Evolutionary conservation across 129 eudicot genomes (phyloP).

Genomic region (Ambrosia artemisiifolia): DNA sequence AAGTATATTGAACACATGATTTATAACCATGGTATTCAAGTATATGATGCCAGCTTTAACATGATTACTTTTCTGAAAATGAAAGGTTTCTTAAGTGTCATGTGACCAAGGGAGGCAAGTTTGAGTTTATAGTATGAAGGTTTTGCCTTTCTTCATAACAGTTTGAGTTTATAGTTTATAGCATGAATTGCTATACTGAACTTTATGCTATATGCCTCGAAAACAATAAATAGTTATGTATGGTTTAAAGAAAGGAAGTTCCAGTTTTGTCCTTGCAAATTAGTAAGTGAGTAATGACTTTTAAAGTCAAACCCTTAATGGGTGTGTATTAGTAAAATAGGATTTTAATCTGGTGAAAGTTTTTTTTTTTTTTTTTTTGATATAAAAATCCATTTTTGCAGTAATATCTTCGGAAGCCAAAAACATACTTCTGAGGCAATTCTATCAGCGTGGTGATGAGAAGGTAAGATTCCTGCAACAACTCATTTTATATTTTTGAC

Average conservation of each 20-base stretch:
- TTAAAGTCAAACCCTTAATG: neutral
- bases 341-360: neutral
- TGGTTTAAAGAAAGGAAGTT: neutral
- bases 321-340: neutral
- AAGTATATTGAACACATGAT: too few species aligned
- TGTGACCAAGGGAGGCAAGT: neutral
- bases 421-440: conserved; percentile 70
- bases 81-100: neutral
- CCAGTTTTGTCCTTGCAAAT: neutral
- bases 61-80: neutral
- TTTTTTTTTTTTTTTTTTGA: neutral
- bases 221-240: conserved; percentile 4
- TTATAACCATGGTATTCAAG: neutral
- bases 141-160: neutral
- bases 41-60: neutral
- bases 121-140: neutral
- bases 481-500: conserved; percentile 5
- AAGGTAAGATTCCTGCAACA: conserved; percentile 42
- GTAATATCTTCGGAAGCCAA: conserved; percentile 63
- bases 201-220: neutral
- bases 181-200: neutral
- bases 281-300: neutral
- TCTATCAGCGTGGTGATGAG: conserved; percentile 67
- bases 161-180: neutral
- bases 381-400: conserved; percentile 26